Evolutionary conservation across 2,329 filamentous ascomycete genomes (phyloP).

Genomic region (Fusarium gaditjirri): DNA sequence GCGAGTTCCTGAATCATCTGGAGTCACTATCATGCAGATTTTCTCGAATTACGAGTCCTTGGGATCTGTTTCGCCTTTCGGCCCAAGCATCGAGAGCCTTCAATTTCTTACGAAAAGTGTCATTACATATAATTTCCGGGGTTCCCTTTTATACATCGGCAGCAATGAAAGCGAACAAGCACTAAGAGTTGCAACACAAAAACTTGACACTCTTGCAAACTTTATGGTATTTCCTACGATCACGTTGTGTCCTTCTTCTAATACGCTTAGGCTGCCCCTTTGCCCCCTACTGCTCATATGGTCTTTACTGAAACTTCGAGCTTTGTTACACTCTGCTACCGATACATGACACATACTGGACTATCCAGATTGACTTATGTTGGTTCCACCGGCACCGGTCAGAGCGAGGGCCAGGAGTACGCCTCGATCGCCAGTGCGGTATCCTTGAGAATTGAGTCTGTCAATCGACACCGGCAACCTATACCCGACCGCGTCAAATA

Average conservation of each 20-base stretch:
- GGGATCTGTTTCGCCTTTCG: not conserved
- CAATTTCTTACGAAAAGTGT: slow-evolving; percentile 26
- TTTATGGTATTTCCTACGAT: slow-evolving; percentile 22
- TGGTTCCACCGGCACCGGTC: not conserved
- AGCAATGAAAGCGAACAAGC: slow-evolving; percentile 8
- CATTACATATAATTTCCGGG: slow-evolving; percentile 44
- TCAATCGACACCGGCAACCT: slow-evolving; percentile 3
- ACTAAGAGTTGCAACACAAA: slow-evolving; percentile 28
- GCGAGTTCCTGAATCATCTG: slow-evolving; percentile 38
- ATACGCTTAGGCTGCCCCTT: slow-evolving; percentile 26
- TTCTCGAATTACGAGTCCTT: slow-evolving; percentile 32
- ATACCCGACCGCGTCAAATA: slow-evolving; percentile 22
- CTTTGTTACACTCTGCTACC: slow-evolving; percentile 32
- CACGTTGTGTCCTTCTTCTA: slow-evolving; percentile 3
- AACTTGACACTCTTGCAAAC: slow-evolving; percentile 35
- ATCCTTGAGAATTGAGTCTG: slow-evolving; percentile 32
- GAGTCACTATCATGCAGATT: slow-evolving; percentile 18
- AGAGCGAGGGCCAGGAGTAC: slow-evolving; percentile 22
- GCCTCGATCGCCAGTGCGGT: slow-evolving; percentile 29
- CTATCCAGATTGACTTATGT: slow-evolving; percentile 44
- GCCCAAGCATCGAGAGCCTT: slow-evolving; percentile 22
- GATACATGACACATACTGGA: slow-evolving; percentile 44
- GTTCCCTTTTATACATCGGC: slow-evolving; percentile 46
- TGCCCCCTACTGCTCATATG: slow-evolving; percentile 33
- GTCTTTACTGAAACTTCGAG: slow-evolving; percentile 32